phyloP scores from a whole-genome alignment of 2,329 filamentous ascomycete genomes.

The Salinomyces thailandicus region DNA sequence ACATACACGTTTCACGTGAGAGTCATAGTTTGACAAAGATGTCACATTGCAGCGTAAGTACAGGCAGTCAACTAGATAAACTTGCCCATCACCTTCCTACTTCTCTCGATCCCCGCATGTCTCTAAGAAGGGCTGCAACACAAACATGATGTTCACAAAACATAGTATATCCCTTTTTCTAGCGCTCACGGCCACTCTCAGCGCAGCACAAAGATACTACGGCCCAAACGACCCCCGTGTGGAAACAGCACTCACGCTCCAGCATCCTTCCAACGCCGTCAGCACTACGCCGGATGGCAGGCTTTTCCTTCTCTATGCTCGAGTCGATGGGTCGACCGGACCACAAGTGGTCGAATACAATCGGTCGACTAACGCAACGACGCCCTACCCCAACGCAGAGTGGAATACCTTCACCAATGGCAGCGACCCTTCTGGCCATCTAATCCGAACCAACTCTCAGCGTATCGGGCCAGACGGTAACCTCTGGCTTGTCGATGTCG shows the following conservation, averaged over 20 bases:
- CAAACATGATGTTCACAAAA: neutral
- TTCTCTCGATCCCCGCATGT: neutral
- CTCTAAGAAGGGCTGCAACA: neutral
- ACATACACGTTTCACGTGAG: neutral
- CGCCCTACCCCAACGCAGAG: conserved; percentile 20
- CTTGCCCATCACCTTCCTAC: neutral
- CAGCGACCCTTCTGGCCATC: conserved; percentile 17
- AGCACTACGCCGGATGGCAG: conserved; percentile 22
- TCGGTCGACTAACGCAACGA: conserved; percentile 13
- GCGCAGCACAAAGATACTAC: conserved; percentile 2
- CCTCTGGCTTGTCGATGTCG: conserved; percentile 26
- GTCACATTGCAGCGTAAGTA: neutral
- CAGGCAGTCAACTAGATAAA: neutral
- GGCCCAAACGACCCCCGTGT: conserved; percentile 2
- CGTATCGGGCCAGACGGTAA: conserved; percentile 26
- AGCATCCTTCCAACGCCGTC: conserved; percentile 15
- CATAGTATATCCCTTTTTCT: neutral
- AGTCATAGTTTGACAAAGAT: neutral
- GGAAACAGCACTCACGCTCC: neutral
- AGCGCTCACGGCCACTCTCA: neutral
- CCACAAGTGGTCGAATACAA: conserved; percentile 23
- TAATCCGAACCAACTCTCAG: conserved; percentile 21
- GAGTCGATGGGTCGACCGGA: conserved; percentile 24
- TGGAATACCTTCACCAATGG: conserved; percentile 24
- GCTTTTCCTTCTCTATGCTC: conserved; percentile 22